Percentiles rank a stretch among this genome's conserved stretches.
phyloP scores from a whole-genome alignment of 805 yeast species.

The Kazachstania psychrophila region DNA sequence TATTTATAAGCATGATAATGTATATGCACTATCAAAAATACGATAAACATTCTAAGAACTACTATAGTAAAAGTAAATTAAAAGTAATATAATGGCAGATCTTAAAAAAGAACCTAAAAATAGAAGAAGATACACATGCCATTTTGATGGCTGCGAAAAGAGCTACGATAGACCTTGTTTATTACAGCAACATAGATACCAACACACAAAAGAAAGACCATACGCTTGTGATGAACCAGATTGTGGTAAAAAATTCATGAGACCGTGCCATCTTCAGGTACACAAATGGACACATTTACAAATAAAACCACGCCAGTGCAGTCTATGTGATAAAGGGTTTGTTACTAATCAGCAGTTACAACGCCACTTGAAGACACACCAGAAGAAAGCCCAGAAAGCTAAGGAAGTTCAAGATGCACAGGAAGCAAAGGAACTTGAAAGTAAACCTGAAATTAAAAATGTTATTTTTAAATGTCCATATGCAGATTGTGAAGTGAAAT shows the following conservation, averaged over 20 bases:
- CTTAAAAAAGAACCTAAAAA: slow-evolving; percentile 20
- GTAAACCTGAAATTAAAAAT: neutral
- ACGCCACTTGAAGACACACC: slow-evolving; percentile 53
- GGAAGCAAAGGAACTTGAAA: neutral
- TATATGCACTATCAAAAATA: too few species aligned
- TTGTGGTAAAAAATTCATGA: slow-evolving; percentile 57
- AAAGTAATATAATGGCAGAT: too few species aligned
- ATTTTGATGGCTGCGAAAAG: slow-evolving; percentile 39
- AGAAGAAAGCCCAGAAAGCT: slow-evolving; percentile 20
- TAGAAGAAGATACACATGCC: slow-evolving; percentile 35
- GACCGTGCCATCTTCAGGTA: slow-evolving; percentile 73
- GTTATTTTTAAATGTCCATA: slow-evolving; percentile 10
- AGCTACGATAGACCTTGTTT: slow-evolving; percentile 49
- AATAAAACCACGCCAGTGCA: slow-evolving; percentile 48
- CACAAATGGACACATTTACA: slow-evolving; percentile 61
- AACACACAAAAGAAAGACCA: slow-evolving; percentile 77
- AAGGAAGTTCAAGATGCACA: neutral
- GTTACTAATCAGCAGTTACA: slow-evolving; percentile 49
- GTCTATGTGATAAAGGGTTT: slow-evolving; percentile 51
- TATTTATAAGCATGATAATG: too few species aligned
- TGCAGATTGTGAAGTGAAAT: slow-evolving; percentile 9
- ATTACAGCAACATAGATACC: slow-evolving; percentile 57
- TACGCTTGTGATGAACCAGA: slow-evolving; percentile 46
- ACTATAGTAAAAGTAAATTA: too few species aligned
- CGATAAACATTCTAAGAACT: too few species aligned